Conservation (phyloP, 345 rosid genomes). For the Bruguiera parviflora region DNA sequence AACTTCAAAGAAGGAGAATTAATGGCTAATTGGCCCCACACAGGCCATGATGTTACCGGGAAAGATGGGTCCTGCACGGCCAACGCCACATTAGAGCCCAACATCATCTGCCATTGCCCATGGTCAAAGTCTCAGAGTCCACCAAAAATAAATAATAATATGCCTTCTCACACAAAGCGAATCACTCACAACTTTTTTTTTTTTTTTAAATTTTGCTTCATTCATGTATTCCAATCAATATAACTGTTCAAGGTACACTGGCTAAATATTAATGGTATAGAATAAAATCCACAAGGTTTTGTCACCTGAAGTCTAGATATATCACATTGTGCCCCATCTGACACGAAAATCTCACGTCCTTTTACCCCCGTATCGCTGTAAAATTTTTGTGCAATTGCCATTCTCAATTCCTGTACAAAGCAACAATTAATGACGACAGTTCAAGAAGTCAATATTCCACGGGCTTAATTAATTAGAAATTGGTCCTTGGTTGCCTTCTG, state of each 20-base stretch:
- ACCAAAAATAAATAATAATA: neutral
- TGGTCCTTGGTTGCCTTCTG: no score
- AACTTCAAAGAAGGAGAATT: neutral
- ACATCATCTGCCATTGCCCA: constrained; percentile 31
- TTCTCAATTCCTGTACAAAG: constrained; percentile 34
- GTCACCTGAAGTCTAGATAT: constrained; percentile 49
- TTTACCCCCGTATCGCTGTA: constrained; percentile 33
- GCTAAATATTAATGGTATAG: no score
- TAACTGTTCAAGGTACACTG: no score
- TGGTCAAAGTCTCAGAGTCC: neutral
- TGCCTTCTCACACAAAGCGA: no score
- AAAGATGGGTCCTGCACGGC: constrained; percentile 50
- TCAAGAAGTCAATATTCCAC: neutral
- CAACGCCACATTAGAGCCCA: constrained; percentile 37
- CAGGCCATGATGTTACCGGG: constrained; percentile 31
- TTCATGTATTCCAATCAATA: no score
- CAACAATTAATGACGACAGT: neutral
- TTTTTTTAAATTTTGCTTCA: no score
- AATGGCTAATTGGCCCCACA: neutral
- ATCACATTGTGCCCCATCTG: constrained; percentile 55
- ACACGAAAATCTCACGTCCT: constrained; percentile 38
- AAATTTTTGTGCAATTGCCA: constrained; percentile 32
- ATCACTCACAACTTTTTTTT: no score
- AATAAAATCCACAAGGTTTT: neutral
- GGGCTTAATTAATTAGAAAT: no score